These are phyloP conservation scores for Flaveria brownii DNA, from an alignment of 129 eudicot species.

Conservation along the genomic window DNA sequence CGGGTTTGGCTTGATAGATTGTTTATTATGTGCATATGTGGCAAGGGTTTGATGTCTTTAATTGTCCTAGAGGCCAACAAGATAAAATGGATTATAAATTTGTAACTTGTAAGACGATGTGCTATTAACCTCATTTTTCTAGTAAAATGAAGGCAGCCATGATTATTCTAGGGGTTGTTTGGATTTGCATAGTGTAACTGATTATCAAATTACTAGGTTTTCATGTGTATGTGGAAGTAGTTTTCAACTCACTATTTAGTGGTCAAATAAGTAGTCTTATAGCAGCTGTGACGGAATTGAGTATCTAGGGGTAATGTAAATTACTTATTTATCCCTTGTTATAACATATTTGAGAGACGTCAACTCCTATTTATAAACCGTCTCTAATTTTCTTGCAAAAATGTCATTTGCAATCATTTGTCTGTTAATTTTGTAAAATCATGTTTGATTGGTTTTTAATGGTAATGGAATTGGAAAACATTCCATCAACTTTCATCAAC, in stretches of 20 bases:
- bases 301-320: background rate
- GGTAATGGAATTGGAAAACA: too few species aligned
- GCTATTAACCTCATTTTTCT: background rate
- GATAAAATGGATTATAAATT: background rate
- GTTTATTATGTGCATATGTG: background rate
- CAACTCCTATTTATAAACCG: background rate
- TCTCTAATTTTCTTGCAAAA: background rate
- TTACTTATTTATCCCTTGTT: background rate
- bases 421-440: too few species aligned
- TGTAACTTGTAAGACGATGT: background rate
- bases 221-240: background rate
- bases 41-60: background rate
- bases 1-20: background rate
- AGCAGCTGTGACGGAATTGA: background rate
- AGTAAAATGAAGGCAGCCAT: background rate
- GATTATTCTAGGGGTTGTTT: background rate
- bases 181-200: background rate
- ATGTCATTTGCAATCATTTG: too few species aligned
- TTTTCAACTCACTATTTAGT: background rate
- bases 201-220: background rate
- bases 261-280: background rate
- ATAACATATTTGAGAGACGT: background rate
- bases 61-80: background rate
- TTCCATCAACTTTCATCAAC: too few species aligned
- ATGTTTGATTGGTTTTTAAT: too few species aligned